These are phyloP conservation scores for Nicotiana noctiflora DNA, from an alignment of 257 asterid genomes.

Conservation along the genomic window DNA sequence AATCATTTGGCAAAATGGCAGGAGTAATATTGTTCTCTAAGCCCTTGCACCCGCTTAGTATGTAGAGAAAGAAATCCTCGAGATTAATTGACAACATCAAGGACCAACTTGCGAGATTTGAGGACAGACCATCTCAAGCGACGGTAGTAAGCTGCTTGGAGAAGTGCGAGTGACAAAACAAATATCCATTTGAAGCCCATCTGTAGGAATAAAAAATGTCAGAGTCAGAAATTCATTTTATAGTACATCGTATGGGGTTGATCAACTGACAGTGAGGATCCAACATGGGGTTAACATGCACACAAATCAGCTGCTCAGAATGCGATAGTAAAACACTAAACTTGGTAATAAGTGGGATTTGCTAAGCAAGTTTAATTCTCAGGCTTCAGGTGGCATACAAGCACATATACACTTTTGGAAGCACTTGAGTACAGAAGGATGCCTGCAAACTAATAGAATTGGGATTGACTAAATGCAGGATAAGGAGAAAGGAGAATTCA, in stretches of 20 bases:
- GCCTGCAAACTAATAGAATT: not conserved
- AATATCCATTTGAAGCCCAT: slow-evolving; percentile 75
- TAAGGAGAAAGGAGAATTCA: not conserved
- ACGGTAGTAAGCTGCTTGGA: slow-evolving; percentile 59
- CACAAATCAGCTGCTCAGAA: not conserved
- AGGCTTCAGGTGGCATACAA: not conserved
- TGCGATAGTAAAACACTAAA: not conserved
- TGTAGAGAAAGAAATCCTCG: not conserved
- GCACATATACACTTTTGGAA: not conserved
- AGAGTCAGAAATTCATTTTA: not conserved
- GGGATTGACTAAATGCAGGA: not conserved
- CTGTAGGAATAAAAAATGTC: slow-evolving; percentile 24
- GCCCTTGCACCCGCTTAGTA: not conserved
- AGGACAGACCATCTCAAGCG: slow-evolving; percentile 62
- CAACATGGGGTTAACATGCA: not conserved
- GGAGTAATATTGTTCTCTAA: not conserved
- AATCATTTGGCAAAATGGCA: not conserved
- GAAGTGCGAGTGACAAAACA: slow-evolving; percentile 59
- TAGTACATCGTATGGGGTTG: not conserved
- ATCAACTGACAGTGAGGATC: not conserved
- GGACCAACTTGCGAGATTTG: slow-evolving; percentile 67
- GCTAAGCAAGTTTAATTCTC: not conserved
- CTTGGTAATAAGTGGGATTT: not conserved
- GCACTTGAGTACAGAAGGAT: not conserved
- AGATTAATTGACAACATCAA: slow-evolving; percentile 56